Evolutionary conservation across 352 stramenopile genomes (phyloP), one percentile per base, ranked within the genome.

Genomic region (Detonula confervacea): DNA sequence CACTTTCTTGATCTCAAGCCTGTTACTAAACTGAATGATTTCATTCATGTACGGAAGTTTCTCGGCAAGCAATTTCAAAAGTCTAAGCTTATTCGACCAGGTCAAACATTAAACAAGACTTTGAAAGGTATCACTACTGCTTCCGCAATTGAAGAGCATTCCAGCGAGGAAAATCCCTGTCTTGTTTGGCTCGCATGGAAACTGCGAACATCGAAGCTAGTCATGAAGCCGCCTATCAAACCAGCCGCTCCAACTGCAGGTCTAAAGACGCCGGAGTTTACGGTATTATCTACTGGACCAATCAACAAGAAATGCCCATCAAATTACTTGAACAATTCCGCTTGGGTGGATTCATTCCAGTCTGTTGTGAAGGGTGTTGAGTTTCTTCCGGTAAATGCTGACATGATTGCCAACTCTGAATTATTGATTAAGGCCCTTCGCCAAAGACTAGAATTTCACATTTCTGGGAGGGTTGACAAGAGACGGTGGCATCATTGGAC

Each of bases 201-300:
- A 16, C 62, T 72, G 5, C 44, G 62, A 3, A 46, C 62, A 4
- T 1, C 1, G 0, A 11, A 60, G 2, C 11, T 72, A 11, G 44
- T 72, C 2, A 18, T 72, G 7, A 62, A 72, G 46, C n/a, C n/a
- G n/a, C n/a, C n/a, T 68, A 35, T 29, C 12, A 73, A 62, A 20
- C 37, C 22, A 51, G 16, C 3, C 1, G 22, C 2, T 1, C 1
- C 18, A 6, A 6, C 22, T 16, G 24, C 22, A 9, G 5, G 16
- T 0, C 25, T 59, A n/a, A 11, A 62, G 4, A 24, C 14, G 27
- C 0, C 29, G 16, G 25, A 5, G 1, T 29, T 29, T 1, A 5
- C 1, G 2, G 44, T 27, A 47, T 16, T 5, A 18, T 62, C 25
- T 1, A 14, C 12, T 44, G 27, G 9, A 5, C 25, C 0, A 2